These are phyloP conservation scores for Prunus padus DNA, from an alignment of 306 rosid species.

Conservation along the genomic window DNA sequence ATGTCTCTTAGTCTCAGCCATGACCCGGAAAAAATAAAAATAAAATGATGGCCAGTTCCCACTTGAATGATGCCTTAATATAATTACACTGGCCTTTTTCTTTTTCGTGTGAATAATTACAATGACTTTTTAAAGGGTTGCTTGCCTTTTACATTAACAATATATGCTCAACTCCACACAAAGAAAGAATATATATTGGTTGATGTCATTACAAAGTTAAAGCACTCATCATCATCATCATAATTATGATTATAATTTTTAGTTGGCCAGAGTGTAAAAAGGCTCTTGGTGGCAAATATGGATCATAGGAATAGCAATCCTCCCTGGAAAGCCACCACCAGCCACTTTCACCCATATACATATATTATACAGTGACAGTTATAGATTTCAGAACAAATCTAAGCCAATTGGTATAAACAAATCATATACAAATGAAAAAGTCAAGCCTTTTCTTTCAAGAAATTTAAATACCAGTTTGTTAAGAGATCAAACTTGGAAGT, in stretches of 20 bases:
- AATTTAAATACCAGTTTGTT: slow-evolving; percentile 32
- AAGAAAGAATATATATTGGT: slow-evolving; percentile 25
- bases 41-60: slow-evolving; percentile 34
- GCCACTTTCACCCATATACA: slow-evolving; percentile 14
- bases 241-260: slow-evolving; percentile 30
- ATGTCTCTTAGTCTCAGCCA: neutral
- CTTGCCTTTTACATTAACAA: slow-evolving; percentile 26
- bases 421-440: neutral
- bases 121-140: slow-evolving; percentile 22
- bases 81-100: slow-evolving; percentile 29
- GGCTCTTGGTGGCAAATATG: neutral
- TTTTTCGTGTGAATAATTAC: slow-evolving; percentile 13
- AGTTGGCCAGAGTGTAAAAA: slow-evolving; percentile 30
- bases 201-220: slow-evolving; percentile 34
- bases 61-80: slow-evolving; percentile 19
- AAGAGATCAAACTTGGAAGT: slow-evolving; percentile 30
- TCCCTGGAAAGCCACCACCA: slow-evolving; percentile 25
- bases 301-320: slow-evolving; percentile 8
- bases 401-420: slow-evolving; percentile 19
- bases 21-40: slow-evolving; percentile 26
- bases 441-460: slow-evolving; percentile 49
- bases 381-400: slow-evolving; percentile 19
- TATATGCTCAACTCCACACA: neutral
- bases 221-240: slow-evolving; percentile 37
- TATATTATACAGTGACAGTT: neutral